Evolutionary conservation across 2,329 filamentous ascomycete species (phyloP).

Genomic region (Aspergillus quadrilineatus): DNA sequence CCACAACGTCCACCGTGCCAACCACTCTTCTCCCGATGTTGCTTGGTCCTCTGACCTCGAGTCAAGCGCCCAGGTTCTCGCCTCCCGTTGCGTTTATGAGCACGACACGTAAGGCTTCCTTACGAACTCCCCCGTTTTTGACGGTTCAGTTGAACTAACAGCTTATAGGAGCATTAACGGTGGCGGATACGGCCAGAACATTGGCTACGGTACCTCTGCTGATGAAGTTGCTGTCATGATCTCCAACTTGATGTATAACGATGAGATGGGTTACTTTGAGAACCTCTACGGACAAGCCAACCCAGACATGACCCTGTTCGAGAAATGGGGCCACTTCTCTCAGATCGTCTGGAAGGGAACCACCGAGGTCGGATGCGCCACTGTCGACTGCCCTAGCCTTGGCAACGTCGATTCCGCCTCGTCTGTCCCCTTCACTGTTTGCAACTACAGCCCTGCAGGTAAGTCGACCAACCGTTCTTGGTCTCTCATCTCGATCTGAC

Average conservation of each 20-base stretch:
- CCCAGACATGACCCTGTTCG: slow-evolving; percentile 63
- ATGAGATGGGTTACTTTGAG: slow-evolving; percentile 63
- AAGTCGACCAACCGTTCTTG: slow-evolving; percentile 40
- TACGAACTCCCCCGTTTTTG: background rate
- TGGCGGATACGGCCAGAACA: slow-evolving; percentile 84
- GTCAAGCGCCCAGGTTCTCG: slow-evolving; percentile 62
- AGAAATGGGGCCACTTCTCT: slow-evolving; percentile 71
- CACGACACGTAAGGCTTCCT: slow-evolving; percentile 66
- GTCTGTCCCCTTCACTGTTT: slow-evolving; percentile 72
- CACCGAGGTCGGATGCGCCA: slow-evolving; percentile 63
- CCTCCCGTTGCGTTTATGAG: slow-evolving; percentile 66
- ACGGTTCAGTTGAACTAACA: slow-evolving; percentile 6
- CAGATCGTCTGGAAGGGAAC: slow-evolving; percentile 71
- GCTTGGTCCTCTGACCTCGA: slow-evolving; percentile 66
- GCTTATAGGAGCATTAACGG: slow-evolving; percentile 49
- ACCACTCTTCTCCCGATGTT: slow-evolving; percentile 69
- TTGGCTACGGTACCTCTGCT: slow-evolving; percentile 66
- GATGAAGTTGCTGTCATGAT: slow-evolving; percentile 65
- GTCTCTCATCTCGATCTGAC: background rate
- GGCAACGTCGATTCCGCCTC: slow-evolving; percentile 42
- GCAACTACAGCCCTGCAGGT: slow-evolving; percentile 80
- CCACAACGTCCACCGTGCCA: slow-evolving; percentile 84
- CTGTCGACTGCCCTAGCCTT: slow-evolving; percentile 45
- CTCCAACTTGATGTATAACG: slow-evolving; percentile 86
- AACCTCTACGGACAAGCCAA: slow-evolving; percentile 58